Base-by-base conservation (phyloP, 1,284 basidiomycete species). In the Cryptococcus jaspeensis region DNA sequence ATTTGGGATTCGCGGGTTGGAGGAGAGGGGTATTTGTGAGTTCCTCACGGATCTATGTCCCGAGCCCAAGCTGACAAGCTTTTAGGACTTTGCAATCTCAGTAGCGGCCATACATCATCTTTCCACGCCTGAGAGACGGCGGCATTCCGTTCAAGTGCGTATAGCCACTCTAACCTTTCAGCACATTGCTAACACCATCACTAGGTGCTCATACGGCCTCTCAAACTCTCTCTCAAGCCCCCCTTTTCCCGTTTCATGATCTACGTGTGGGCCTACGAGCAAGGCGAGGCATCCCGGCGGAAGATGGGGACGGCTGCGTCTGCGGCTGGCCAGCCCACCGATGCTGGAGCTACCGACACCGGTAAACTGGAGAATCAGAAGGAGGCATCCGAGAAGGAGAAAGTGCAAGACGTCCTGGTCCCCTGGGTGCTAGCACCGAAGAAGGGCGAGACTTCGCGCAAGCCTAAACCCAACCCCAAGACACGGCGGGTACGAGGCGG, bases 191-290 rank as follows among this genome's bases (percentile, higher is more conserved):
- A n/a, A 43, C 18, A 23, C n/a, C 18, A 5, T 43, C 16, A 5
- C 18, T 20, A 43, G 41, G 23, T 23, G 18, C 15, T 93, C 20
- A 71, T 92, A 16, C 81, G 84, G 55, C 80, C 82, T 13, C 84
- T 90, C 39, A 84, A 84, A 1, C 80, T 85, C 67, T 2, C 83
- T 7, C 37, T 43, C 9, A 40, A 44, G 16, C 52, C 57, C 0
- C 68, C 70, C 0, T 71, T 88, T 64, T 88, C 91, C 11, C 85
- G 91, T 7, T 82, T 93, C 56, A 81, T 99, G 63, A 87, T 99
- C 67, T 97, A 96, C 68, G 96, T 98, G n/a, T 99, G 96, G 96
- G 94, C 95, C 1, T 84, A 90, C 53, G 93, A 97, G 71, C 96
- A 99, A 79, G 92, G 95, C 56, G 82, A 84, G 36, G 76, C 85